A percentile compares a stretch with the other conserved stretches of the same genome.
Evolutionary conservation across 352 stramenopile genomes (phyloP).

Genomic region (Phytopythium chamaehyphon): DNA sequence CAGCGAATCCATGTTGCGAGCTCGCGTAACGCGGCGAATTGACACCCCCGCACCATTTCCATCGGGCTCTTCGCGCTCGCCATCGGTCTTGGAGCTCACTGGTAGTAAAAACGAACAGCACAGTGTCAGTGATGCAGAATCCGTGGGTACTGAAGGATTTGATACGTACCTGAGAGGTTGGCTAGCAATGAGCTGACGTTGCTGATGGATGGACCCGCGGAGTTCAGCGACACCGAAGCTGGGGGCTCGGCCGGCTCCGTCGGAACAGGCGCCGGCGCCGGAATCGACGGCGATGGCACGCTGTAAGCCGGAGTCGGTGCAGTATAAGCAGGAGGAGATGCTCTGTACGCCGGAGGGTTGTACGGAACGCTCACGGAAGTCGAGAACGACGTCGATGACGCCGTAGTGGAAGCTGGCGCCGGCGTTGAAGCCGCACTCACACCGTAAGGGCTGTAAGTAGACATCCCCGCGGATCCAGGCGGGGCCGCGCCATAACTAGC

Average conservation of each 20-base stretch:
- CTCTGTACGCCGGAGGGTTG: constrained; percentile 16
- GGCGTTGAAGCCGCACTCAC: constrained; percentile 4
- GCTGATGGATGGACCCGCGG: constrained; percentile 24
- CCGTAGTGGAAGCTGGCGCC: neutral
- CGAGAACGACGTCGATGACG: constrained; percentile 9
- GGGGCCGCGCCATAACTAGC: neutral
- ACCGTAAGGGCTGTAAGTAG: constrained; percentile 7
- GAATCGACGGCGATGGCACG: constrained; percentile 12
- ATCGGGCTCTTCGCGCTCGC: constrained; percentile 57
- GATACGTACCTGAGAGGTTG: constrained; percentile 43
- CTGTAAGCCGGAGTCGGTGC: constrained; percentile 13
- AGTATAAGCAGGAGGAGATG: constrained; percentile 4
- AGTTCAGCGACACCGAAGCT: constrained; percentile 43
- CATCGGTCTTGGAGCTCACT: constrained; percentile 34
- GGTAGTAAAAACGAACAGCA: neutral
- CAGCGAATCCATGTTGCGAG: constrained; percentile 76
- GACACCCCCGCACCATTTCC: constrained; percentile 53
- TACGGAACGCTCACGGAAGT: constrained; percentile 21
- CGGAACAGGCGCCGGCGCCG: constrained; percentile 10
- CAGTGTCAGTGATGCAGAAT: too few relatives aligned
- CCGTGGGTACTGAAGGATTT: too few relatives aligned
- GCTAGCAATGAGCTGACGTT: constrained; percentile 59
- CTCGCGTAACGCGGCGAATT: constrained; percentile 44
- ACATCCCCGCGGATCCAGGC: neutral
- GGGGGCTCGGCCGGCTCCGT: constrained; percentile 26